These are phyloP conservation scores for Eucommia ulmoides DNA, from an alignment of 257 asterid genomes.

Conservation along the genomic window DNA sequence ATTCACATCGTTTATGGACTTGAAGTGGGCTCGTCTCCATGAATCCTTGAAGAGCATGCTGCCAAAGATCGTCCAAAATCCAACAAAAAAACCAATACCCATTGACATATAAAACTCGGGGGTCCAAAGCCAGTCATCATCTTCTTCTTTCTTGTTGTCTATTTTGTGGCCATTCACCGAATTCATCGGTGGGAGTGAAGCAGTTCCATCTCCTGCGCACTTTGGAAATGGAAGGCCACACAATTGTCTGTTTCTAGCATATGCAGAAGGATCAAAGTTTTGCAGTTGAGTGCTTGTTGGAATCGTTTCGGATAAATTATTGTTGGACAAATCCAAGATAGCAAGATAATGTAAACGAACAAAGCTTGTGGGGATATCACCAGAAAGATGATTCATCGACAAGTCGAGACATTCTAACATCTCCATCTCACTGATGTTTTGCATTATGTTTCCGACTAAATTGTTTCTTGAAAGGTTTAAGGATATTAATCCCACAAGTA, in stretches of 20 bases:
- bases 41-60: too few species aligned
- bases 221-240: constrained; percentile 19
- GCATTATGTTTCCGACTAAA: constrained; percentile 13
- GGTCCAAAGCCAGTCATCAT: background rate
- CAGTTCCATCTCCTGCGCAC: constrained; percentile 7
- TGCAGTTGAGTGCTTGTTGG: constrained; percentile 24
- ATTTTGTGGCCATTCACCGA: too few species aligned
- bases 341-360: constrained; percentile 5
- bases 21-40: too few species aligned
- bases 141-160: background rate
- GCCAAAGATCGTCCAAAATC: too few species aligned
- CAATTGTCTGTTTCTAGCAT: constrained; percentile 12
- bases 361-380: constrained; percentile 18
- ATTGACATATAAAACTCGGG: constrained; percentile 2
- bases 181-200: background rate
- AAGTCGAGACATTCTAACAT: constrained; percentile 23
- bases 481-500: constrained; percentile 14
- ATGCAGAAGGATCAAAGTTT: constrained; percentile 15
- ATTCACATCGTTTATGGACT: too few species aligned
- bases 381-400: constrained; percentile 19
- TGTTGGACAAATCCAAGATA: constrained; percentile 20
- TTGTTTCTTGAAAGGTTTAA: too few species aligned
- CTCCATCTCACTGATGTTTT: constrained; percentile 22
- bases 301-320: constrained; percentile 19
- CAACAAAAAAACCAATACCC: background rate